phyloP scores from a whole-genome alignment of 768 basidiomycete genomes.

The Chalciporus piperatus region DNA sequence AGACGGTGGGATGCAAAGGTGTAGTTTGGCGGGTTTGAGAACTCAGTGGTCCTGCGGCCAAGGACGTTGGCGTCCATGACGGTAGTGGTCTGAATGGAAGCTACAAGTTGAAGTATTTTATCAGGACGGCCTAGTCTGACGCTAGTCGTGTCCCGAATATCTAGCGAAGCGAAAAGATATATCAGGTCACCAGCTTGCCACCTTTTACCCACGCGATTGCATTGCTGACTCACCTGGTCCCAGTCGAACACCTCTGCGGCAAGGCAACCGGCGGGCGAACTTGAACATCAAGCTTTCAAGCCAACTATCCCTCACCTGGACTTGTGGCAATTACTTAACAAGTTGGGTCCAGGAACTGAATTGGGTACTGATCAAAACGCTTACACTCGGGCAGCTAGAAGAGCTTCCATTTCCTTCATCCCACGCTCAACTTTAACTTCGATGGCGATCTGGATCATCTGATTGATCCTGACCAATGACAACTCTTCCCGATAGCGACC shows the following conservation, averaged over 20 bases:
- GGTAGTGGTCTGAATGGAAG: slow-evolving; percentile 11
- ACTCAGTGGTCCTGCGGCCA: slow-evolving; percentile 29
- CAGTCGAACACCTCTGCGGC: background rate
- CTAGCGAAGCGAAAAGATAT: background rate
- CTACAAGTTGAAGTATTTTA: slow-evolving; percentile 5
- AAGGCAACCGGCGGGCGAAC: too few relatives aligned
- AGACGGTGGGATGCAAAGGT: slow-evolving; percentile 68
- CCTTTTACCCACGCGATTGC: background rate
- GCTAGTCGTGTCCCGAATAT: background rate
- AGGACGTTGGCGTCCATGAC: slow-evolving; percentile 26
- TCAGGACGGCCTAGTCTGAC: slow-evolving; percentile 6
- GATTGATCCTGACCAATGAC: background rate
- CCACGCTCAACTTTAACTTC: too few relatives aligned
- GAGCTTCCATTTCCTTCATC: too few relatives aligned
- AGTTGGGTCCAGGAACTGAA: too few relatives aligned
- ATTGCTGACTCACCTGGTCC: background rate
- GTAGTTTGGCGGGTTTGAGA: slow-evolving; percentile 67
- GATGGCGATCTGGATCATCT: too few relatives aligned
- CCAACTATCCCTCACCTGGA: too few relatives aligned
- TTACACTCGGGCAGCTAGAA: too few relatives aligned
- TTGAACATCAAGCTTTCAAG: too few relatives aligned
- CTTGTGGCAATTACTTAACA: too few relatives aligned
- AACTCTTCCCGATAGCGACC: background rate
- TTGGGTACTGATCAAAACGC: too few relatives aligned
- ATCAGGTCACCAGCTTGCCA: too few relatives aligned